These are phyloP conservation scores for Tricholoma furcatifolium DNA, from an alignment of 768 basidiomycete genomes.

Conservation along the genomic window DNA sequence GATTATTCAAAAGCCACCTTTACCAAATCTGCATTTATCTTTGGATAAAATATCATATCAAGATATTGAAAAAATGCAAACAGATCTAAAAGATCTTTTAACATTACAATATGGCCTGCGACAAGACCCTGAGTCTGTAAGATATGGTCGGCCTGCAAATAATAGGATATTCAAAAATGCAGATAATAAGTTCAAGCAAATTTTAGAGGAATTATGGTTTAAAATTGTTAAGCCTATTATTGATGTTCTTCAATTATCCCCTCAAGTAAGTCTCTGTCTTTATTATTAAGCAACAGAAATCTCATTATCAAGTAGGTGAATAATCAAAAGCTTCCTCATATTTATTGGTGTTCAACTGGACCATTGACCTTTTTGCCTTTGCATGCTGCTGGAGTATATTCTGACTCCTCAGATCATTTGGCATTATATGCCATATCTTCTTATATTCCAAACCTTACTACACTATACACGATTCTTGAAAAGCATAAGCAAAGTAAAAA, in stretches of 20 bases:
- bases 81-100: background rate
- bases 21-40: background rate
- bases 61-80: background rate
- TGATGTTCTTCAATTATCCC: constrained; percentile 1
- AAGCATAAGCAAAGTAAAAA: background rate
- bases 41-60: background rate
- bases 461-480: background rate
- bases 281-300: no score
- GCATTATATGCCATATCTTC: background rate
- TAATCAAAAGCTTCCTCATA: background rate
- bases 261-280: background rate
- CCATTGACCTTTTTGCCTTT: constrained; percentile 10
- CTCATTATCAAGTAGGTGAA: no score
- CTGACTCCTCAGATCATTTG: background rate
- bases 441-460: background rate
- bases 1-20: constrained; percentile 8
- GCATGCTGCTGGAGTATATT: constrained; percentile 8
- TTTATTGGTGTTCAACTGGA: constrained; percentile 12
- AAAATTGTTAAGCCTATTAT: constrained; percentile 4
- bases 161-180: background rate
- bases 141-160: background rate
- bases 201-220: constrained; percentile 3
- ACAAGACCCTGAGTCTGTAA: background rate
- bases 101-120: background rate
- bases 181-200: background rate